Conservation (phyloP, 2,329 filamentous ascomycete genomes). For the Pestalotiopsis sp. region DNA sequence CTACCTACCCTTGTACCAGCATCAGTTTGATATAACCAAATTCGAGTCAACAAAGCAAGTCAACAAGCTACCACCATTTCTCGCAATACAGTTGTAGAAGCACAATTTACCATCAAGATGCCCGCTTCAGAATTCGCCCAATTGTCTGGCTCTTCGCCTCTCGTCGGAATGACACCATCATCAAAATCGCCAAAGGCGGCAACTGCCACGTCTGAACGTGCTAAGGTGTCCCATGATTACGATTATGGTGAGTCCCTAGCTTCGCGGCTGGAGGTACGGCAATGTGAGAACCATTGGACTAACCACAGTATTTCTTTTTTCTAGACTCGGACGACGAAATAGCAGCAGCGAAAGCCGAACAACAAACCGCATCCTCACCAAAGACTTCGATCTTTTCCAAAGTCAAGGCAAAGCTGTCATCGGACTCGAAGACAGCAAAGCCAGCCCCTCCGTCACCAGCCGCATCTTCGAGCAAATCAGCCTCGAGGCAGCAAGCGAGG, state of each 20-base stretch:
- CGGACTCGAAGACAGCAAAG: background rate
- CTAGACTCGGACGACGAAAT: constrained; percentile 8
- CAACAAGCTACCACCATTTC: background rate
- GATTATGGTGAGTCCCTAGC: background rate
- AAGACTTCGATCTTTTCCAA: constrained; percentile 6
- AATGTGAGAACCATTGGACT: background rate
- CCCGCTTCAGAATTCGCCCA: constrained; percentile 1
- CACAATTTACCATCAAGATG: background rate
- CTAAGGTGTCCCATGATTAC: background rate
- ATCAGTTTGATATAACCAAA: background rate
- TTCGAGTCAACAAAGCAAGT: background rate
- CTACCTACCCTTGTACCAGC: background rate
- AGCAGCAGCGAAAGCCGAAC: background rate
- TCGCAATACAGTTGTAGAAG: background rate
- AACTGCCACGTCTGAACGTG: background rate
- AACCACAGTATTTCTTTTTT: background rate
- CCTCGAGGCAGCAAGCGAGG: constrained; percentile 1
- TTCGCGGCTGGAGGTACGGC: background rate
- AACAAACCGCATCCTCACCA: background rate
- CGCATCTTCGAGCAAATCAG: background rate
- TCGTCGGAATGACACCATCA: background rate
- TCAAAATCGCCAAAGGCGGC: background rate
- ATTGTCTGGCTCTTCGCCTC: background rate
- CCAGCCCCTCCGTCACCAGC: background rate
- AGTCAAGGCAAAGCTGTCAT: constrained; percentile 2